Evolutionary conservation across 1,139 yeast species (phyloP).

Genomic region (Candida sojae): DNA sequence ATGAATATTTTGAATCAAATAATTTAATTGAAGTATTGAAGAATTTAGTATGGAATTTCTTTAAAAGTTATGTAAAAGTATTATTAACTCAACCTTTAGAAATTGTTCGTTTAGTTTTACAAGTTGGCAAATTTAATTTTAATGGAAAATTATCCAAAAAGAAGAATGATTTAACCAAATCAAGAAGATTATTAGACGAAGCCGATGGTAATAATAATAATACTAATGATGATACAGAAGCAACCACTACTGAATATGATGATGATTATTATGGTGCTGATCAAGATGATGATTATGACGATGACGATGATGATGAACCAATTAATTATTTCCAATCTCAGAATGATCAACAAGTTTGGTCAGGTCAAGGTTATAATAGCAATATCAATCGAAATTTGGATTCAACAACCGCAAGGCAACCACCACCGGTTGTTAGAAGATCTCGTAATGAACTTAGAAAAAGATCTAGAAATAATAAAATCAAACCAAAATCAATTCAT

Average conservation of each 20-base stretch:
- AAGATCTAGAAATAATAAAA: conserved; percentile 24
- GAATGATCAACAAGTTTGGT: conserved; percentile 16
- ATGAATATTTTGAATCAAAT: conserved; percentile 61
- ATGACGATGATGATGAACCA: conserved; percentile 49
- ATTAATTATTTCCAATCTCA: conserved; percentile 53
- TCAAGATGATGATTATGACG: conserved; percentile 8
- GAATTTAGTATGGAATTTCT: conserved; percentile 59
- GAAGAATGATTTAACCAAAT: conserved; percentile 4
- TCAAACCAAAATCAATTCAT: conserved; percentile 64
- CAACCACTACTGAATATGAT: conserved; percentile 26
- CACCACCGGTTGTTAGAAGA: not conserved
- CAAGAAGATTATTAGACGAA: conserved; percentile 14
- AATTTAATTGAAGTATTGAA: conserved; percentile 56
- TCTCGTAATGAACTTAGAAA: conserved; percentile 6
- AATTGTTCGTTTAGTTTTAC: conserved; percentile 74
- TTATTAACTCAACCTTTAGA: conserved; percentile 87
- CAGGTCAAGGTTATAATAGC: conserved; percentile 12
- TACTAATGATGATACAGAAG: conserved; percentile 3
- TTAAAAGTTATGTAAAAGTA: conserved; percentile 67
- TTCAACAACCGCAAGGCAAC: conserved; percentile 1
- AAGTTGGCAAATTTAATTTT: conserved; percentile 65
- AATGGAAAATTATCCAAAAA: conserved; percentile 10
- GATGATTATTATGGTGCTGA: conserved; percentile 30
- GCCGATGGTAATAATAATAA: conserved; percentile 12
- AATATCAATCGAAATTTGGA: conserved; percentile 1